phyloP scores from a whole-genome alignment of 2,329 filamentous ascomycete genomes.

The Pseudogymnoascus sp. region DNA sequence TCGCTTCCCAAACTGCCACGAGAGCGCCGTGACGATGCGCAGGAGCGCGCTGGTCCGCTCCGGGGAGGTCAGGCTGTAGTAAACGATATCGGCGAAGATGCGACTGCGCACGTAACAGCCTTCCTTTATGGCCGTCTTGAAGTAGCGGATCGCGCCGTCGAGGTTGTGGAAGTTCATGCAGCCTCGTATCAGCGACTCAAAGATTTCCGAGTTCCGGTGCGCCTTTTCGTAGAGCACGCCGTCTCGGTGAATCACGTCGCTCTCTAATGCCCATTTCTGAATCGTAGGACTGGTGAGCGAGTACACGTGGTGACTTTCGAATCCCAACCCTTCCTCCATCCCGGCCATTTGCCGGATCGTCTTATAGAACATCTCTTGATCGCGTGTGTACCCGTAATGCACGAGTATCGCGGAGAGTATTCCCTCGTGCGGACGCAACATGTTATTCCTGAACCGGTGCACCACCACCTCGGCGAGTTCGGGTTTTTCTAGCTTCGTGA shows the following conservation, averaged over 20 bases:
- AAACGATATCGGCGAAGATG: constrained; percentile 18
- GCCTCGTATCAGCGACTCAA: constrained; percentile 23
- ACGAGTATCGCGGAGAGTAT: constrained; percentile 24
- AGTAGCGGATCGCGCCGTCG: constrained; percentile 18
- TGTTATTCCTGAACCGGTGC: constrained; percentile 22
- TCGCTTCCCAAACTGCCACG: neutral
- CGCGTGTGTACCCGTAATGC: constrained; percentile 21
- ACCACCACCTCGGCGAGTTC: constrained; percentile 46
- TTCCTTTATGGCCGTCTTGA: constrained; percentile 24
- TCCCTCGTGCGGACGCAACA: constrained; percentile 17
- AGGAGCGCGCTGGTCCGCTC: neutral
- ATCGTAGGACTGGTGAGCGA: constrained; percentile 10
- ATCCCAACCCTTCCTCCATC: constrained; percentile 15
- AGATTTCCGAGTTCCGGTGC: constrained; percentile 20
- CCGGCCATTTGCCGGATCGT: constrained; percentile 25
- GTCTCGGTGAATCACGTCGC: constrained; percentile 17
- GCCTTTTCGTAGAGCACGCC: constrained; percentile 20
- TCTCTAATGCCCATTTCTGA: constrained; percentile 20
- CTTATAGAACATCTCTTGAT: constrained; percentile 20
- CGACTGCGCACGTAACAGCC: constrained; percentile 17
- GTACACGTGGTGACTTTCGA: constrained; percentile 14
- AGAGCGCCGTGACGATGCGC: neutral
- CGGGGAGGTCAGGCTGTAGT: constrained; percentile 13
- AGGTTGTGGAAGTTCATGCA: constrained; percentile 19
- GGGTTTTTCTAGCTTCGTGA: constrained; percentile 44